Base-by-base conservation (phyloP, 306 rosid genomes). In the Abrus pulchellus region DNA sequence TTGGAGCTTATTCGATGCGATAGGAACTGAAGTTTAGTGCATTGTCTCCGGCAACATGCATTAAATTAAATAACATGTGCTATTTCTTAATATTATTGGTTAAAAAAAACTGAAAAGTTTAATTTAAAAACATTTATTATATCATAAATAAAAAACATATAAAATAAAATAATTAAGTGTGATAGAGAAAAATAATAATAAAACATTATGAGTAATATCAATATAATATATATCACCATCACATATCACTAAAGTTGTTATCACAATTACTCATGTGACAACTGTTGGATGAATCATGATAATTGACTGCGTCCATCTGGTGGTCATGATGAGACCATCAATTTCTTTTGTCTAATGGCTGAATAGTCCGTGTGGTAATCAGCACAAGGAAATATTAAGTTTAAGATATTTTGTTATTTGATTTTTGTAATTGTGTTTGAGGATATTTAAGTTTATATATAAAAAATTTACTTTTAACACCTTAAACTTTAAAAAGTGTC, bases 281-380 rank as follows among this genome's bases (percentile, higher is more conserved):
- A 75, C 68, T 83, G 89, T 87, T 78, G 85, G 85, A 53, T 65
- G 77, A 83, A 92, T 85, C 33, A 82, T 85, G 78, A 60, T 53
- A 48, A 36, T 36, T 5, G 36, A 65, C 67, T 79, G 75, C 74
- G 60, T 60, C 85, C 83, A 85, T 88, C 85, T 72, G 86, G 77
- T 73, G 83, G 77, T 81, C 88, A 89, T 92, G 89, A 90, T 88
- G 86, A 85, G 76, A 76, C 79, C 83, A 82, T 82, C 82, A 74
- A 78, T 68, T 53, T 53, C 62, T 74, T 67, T 73, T n/a, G 73
- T 57, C 61, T 34, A 66, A 50, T 75, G 72, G 30, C 50, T 57
- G 33, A 65, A 65, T 65, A 65, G 27, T 54, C 9, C 56, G 3
- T 28, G 20, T 77, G 47, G 45, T 66, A 54, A 40, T 65, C 32